These are phyloP conservation scores for Malus asiatica DNA, from an alignment of 306 rosid species.

Conservation along the genomic window DNA sequence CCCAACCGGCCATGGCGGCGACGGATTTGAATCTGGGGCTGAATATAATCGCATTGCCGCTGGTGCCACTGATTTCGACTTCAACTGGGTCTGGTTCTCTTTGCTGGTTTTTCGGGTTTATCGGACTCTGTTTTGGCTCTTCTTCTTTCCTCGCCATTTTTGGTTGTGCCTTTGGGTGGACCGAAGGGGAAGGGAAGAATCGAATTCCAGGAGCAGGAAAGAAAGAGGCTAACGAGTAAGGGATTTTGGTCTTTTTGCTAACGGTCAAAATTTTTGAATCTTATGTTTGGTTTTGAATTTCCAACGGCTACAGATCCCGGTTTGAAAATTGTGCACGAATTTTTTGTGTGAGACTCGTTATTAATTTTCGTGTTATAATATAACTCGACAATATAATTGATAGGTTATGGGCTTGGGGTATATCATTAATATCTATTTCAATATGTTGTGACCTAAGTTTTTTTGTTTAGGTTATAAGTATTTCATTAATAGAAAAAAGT, in stretches of 20 bases:
- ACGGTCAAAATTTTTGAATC: slow-evolving; percentile 40
- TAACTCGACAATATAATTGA: too few relatives aligned
- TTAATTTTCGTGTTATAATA: too few relatives aligned
- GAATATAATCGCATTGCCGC: slow-evolving; percentile 13
- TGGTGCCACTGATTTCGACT: slow-evolving; percentile 19
- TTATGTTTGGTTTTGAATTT: not conserved
- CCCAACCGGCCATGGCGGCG: slow-evolving; percentile 98
- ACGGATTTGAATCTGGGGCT: slow-evolving; percentile 85
- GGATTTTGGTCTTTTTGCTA: not conserved
- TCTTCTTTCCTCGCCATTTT: slow-evolving; percentile 39
- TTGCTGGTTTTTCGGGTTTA: slow-evolving; percentile 12
- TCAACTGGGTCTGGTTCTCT: slow-evolving; percentile 12
- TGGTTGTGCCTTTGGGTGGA: not conserved
- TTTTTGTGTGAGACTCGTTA: too few relatives aligned
- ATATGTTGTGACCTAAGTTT: too few relatives aligned
- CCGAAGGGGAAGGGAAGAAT: not conserved
- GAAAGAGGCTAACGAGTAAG: not conserved
- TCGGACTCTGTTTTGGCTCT: slow-evolving; percentile 30
- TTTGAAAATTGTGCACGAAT: not conserved
- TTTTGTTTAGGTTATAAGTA: too few relatives aligned
- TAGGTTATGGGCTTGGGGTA: too few relatives aligned
- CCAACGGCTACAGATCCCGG: slow-evolving; percentile 39
- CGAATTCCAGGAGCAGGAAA: not conserved
- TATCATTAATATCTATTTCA: too few relatives aligned
- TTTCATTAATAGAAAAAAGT: too few relatives aligned